Evolutionary conservation across 2,329 filamentous ascomycete genomes (phyloP).

Genomic region (Acarospora socialis): DNA sequence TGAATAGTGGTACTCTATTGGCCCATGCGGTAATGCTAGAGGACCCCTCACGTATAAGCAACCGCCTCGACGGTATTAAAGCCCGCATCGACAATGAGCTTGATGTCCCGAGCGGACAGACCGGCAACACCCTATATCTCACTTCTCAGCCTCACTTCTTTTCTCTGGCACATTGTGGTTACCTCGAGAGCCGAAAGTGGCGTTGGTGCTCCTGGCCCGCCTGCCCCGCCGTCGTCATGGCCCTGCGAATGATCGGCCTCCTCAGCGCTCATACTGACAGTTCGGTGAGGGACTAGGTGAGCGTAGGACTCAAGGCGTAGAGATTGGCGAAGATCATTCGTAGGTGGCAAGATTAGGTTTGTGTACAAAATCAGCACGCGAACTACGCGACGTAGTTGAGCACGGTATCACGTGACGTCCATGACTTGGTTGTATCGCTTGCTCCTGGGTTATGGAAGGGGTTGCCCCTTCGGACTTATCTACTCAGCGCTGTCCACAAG

Average conservation of each 20-base stretch:
- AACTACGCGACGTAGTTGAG: background rate
- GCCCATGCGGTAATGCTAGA: constrained; percentile 1
- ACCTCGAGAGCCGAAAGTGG: constrained; percentile 78
- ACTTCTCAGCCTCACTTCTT: constrained; percentile 2
- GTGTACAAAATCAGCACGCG: background rate
- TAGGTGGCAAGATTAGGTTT: background rate
- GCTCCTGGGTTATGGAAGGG: no score
- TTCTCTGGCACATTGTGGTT: constrained; percentile 19
- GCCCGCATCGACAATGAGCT: constrained; percentile 78
- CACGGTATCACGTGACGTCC: background rate
- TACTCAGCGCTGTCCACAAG: no score
- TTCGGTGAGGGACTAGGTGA: background rate
- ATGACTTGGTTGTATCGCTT: no score
- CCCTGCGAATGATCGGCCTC: constrained; percentile 51
- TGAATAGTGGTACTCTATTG: constrained; percentile 4
- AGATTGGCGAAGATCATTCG: background rate
- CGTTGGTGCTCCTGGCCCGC: constrained; percentile 85
- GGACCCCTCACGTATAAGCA: constrained; percentile 61
- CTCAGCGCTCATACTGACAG: constrained; percentile 31
- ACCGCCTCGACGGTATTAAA: constrained; percentile 93
- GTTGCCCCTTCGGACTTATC: no score
- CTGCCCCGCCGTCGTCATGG: constrained; percentile 58
- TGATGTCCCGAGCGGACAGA: constrained; percentile 88
- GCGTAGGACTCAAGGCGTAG: constrained; percentile 4
- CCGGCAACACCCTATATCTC: constrained; percentile 65